Evolutionary conservation across 2,329 filamentous ascomycete species (phyloP), one percentile per base, ranked within the genome.

Genomic region (Tolypocladium nubicola): DNA sequence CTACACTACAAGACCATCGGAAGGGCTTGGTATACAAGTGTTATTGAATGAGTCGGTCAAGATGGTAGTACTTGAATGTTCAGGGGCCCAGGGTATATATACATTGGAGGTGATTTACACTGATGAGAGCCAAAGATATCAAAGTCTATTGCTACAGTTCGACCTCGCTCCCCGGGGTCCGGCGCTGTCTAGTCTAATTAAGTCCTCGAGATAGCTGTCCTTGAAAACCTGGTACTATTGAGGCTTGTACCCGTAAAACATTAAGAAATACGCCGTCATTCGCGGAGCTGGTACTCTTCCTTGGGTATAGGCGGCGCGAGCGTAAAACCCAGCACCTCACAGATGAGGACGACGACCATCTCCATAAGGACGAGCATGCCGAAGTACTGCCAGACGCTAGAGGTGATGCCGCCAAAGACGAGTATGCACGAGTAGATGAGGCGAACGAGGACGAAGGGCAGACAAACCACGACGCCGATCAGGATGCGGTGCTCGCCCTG

Each of bases 401-500:
- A 47, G 62, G 1, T 61, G 23, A 65, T 58, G 54, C 61, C 61
- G 5, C 62, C 67, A 50, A 71, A 65, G 35, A 71, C 64, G 47
- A 69, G 57, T 38, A 65, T 26, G 49, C 63, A 67, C 26, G 67
- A 64, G 57, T 72, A 73, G 14, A 59, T 56, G 23, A 72, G 63
- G 37, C 70, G 67, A 21, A 71, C 68, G 11, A 68, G 45, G 52
- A 71, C 66, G 54, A 72, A 71, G 4, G 71, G 71, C 16, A 71
- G 55, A 47, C 68, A 70, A 35, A 62, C 58, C 19, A 64, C 55
- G 47, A 76, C 68, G 13, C 68, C 69, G 35, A 80, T 72, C 8
- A 85, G 69, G 45, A 85, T 76, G 19, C 79, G 76, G 59, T 79
- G 77, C 66, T 84, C 82, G n/a, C 82, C 73, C 60, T 81, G 66